Conservation (phyloP, 2,329 filamentous ascomycete species). For the Hypoxylon sp. region DNA sequence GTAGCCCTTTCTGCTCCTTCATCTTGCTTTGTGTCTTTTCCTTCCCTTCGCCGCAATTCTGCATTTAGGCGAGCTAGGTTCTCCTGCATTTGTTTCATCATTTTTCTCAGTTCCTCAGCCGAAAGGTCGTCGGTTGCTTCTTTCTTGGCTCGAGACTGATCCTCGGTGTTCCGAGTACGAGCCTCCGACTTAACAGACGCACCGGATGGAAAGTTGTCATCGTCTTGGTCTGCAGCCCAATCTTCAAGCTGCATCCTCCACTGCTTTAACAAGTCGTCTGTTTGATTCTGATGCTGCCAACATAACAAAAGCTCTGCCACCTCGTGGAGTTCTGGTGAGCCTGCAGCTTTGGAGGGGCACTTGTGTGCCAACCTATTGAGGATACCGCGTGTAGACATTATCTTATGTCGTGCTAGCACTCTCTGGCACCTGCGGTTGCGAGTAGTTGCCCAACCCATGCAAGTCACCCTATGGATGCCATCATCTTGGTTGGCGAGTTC, state of each 20-base stretch:
- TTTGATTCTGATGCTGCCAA: constrained; percentile 21
- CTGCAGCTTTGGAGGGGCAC: constrained; percentile 18
- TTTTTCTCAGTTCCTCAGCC: constrained; percentile 13
- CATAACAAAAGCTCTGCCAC: constrained; percentile 33
- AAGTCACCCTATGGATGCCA: constrained; percentile 13
- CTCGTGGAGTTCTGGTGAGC: constrained; percentile 28
- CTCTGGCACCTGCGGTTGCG: constrained; percentile 30
- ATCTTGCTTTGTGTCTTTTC: background rate
- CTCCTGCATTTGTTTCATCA: constrained; percentile 18
- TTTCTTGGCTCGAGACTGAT: constrained; percentile 9
- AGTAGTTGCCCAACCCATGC: constrained; percentile 25
- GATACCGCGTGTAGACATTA: constrained; percentile 2
- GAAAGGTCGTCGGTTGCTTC: constrained; percentile 8
- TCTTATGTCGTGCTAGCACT: constrained; percentile 4
- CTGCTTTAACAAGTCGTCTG: constrained; percentile 1
- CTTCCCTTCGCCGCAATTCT: constrained; percentile 10
- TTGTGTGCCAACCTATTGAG: constrained; percentile 22
- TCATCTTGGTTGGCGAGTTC: constrained; percentile 19
- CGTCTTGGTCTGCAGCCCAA: constrained; percentile 7
- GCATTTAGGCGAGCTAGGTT: constrained; percentile 6
- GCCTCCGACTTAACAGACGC: background rate
- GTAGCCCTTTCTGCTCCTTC: constrained; percentile 1
- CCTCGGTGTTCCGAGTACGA: background rate
- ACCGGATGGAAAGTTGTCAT: background rate
- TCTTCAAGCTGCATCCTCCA: constrained; percentile 33